Evolutionary conservation across 352 stramenopile genomes (phyloP).

Genomic region (Globisporangium okanoganense): DNA sequence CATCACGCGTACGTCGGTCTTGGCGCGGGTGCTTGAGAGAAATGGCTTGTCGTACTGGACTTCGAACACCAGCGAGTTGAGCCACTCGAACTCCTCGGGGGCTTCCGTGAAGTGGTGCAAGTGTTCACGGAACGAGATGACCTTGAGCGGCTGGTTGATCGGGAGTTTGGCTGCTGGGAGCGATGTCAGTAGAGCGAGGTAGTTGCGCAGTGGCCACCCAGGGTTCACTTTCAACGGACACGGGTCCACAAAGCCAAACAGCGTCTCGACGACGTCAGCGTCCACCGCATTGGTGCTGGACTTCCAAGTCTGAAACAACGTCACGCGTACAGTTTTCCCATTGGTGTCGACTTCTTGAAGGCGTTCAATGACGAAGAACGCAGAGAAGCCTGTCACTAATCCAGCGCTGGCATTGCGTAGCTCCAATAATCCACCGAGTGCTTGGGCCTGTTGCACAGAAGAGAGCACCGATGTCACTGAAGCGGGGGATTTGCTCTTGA

Average conservation of each 20-base stretch:
- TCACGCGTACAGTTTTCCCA: constrained; percentile 24
- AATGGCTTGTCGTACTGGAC: constrained; percentile 34
- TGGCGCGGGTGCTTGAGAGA: constrained; percentile 24
- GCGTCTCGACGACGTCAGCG: constrained; percentile 20
- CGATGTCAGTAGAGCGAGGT: constrained; percentile 55
- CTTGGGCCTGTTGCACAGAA: constrained; percentile 28
- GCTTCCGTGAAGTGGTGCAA: constrained; percentile 43
- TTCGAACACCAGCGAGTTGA: constrained; percentile 54
- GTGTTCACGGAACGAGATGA: constrained; percentile 75
- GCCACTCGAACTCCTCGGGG: constrained; percentile 46
- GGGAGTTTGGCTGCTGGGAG: constrained; percentile 31
- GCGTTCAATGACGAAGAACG: constrained; percentile 73
- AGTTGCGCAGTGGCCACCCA: constrained; percentile 89
- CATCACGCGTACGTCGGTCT: constrained; percentile 34
- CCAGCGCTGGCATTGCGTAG: constrained; percentile 23
- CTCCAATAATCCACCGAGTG: constrained; percentile 37
- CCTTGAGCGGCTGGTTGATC: constrained; percentile 26
- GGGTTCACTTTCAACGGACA: constrained; percentile 69
- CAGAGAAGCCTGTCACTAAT: constrained; percentile 31
- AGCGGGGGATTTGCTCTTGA: constrained; percentile 26
- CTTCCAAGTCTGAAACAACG: constrained; percentile 30
- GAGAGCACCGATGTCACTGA: constrained; percentile 34
- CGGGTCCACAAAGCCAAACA: constrained; percentile 90
- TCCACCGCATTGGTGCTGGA: background rate
- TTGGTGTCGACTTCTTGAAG: constrained; percentile 5